Base-by-base conservation (phyloP, 2,329 filamentous ascomycete genomes). In the Ophiognomonia clavigignenti-juglandacearum region DNA sequence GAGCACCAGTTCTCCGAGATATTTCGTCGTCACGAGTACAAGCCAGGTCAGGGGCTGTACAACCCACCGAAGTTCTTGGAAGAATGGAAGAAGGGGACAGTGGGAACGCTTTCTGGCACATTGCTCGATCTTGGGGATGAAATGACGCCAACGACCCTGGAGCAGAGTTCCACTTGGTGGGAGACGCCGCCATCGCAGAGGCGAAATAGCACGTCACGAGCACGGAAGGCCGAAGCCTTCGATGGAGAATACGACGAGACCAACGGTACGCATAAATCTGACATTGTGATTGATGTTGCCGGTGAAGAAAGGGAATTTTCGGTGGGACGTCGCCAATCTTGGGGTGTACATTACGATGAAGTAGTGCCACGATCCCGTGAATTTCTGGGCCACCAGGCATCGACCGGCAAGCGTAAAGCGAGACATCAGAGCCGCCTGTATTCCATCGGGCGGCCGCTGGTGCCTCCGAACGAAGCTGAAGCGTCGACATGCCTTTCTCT, bases 151-250 rank as follows among this genome's bases (percentile, higher is more conserved):
- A 43, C 56, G 13, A 45, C 56, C 7, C 48, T 57, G 0, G 59
- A 64, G 29, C 56, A 59, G 24, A 78, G 82, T 35, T 76, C 77
- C 54, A 71, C 86, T 2, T 95, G 88, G 88, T 93, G 89, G 88
- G 89, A 95, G 60, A 43, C 71, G 66, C 24, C 69, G 67, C 48
- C 73, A 61, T 52, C 68, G 66, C 50, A 70, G 73, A 56, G 69
- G 63, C 57, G 77, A 49, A 66, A 67, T 51, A 75, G 75, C 52
- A 64, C 68, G 44, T 59, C 72, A 3, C 68, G 73, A 27, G 72
- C 69, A n/a, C 69, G 74, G 44, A 78, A 73, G 56, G 79, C 78
- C 1, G 82, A 82, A 53, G 75, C 79, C 0, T 86, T 84, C 55
- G 82, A 85, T 56, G 81, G 80, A 14, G 79, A 82, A 59, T 83